Conservation (phyloP, 805 yeast genomes). For the Kodamaea hsintzibuensis region DNA sequence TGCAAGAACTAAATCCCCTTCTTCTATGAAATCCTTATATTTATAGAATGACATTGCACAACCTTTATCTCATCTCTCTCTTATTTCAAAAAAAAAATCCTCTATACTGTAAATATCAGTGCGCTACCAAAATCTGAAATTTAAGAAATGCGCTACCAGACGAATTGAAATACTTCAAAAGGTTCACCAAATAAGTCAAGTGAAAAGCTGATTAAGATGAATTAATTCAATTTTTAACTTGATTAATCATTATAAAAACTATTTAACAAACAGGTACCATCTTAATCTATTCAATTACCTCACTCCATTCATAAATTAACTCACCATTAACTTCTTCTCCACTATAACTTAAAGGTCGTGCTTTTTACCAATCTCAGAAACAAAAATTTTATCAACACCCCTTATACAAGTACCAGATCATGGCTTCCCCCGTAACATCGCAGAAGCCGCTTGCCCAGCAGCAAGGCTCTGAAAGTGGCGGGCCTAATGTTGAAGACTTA, state of each 20-base stretch:
- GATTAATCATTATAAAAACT: background rate
- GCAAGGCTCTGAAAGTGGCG: conserved; percentile 11
- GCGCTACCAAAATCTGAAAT: background rate
- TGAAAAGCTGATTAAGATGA: background rate
- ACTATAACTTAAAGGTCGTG: background rate
- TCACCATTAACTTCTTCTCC: background rate
- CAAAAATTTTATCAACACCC: conserved; percentile 7
- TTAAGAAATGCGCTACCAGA: background rate
- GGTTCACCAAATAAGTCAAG: background rate
- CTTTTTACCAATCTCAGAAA: background rate
- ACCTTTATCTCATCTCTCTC: background rate
- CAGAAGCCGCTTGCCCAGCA: background rate
- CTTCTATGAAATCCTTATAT: conserved; percentile 69
- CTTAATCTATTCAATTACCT: too few relatives aligned
- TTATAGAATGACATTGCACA: conserved; percentile 41
- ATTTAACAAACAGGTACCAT: too few relatives aligned
- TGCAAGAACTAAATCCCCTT: conserved; percentile 83
- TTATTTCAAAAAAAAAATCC: background rate
- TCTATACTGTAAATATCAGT: background rate
- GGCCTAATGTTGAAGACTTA: conserved; percentile 51
- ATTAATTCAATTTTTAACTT: too few relatives aligned
- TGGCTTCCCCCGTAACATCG: conserved; percentile 10
- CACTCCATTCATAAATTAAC: background rate
- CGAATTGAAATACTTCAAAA: too few relatives aligned
- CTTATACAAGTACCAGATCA: background rate